phyloP scores from a whole-genome alignment of 139 green algal species.

The Chlorella sorokiniana region DNA sequence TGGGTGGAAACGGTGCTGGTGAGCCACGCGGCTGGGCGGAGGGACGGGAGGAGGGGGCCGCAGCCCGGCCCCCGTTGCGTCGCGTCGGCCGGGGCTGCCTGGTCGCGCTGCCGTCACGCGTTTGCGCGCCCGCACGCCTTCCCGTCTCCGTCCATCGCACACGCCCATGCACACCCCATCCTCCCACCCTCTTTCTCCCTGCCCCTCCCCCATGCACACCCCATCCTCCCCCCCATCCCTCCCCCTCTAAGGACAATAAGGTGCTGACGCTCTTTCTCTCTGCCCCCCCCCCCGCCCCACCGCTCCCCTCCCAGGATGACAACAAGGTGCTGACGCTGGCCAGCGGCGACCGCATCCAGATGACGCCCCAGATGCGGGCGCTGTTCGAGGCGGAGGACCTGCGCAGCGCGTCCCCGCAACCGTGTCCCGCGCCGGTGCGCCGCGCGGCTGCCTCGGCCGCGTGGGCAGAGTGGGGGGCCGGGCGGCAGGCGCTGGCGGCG shows the following conservation, averaged over 20 bases:
- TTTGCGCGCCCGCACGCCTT: not conserved
- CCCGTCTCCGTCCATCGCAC: not conserved
- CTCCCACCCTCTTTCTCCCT: not conserved
- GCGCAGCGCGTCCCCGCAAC: conserved; percentile 94
- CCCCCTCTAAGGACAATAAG: too few relatives aligned
- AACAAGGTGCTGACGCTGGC: conserved; percentile 97
- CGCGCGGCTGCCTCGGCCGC: not conserved
- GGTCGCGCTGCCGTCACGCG: not conserved
- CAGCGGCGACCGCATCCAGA: conserved; percentile 95
- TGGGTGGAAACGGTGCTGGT: not conserved
- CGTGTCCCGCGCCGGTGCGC: conserved; percentile 63
- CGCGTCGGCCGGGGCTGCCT: too few relatives aligned
- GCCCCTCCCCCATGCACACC: not conserved
- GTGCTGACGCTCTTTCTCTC: not conserved
- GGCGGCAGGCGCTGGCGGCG: not conserved
- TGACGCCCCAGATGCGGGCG: conserved; percentile 90
- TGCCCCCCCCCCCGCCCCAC: not conserved
- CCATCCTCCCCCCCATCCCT: not conserved
- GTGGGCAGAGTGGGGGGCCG: not conserved
- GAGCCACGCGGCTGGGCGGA: too few relatives aligned
- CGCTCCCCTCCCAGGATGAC: conserved; percentile 65
- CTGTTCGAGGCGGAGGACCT: conserved; percentile 97
- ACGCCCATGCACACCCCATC: not conserved
- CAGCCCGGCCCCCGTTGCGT: too few relatives aligned
- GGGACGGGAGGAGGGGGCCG: too few relatives aligned